Base-by-base conservation (phyloP, 106 monocot genomes). In the Cymbidium sinense region DNA sequence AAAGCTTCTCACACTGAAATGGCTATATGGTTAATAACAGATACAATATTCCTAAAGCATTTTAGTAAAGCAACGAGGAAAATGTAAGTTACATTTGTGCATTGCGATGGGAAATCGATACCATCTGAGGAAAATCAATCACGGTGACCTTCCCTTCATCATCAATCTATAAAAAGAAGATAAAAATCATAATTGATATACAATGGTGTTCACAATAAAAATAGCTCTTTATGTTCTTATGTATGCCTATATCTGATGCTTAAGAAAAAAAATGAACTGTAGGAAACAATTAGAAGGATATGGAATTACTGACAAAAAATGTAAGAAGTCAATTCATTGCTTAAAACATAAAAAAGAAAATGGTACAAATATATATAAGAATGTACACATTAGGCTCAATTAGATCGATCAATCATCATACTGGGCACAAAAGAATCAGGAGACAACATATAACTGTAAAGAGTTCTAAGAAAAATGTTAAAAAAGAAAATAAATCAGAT, bases 61-160 rank as follows among this genome's bases (percentile, higher is more conserved):
- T 64, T 21, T 35, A 19, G 31, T 7, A 37, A 37, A 37, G 65
- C 25, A 33, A 52, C 35, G 75, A 51, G 13, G 23, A n/a, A 27
- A 31, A 82, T 69, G 19, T 15, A 15, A 76, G 81, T 76, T 85
- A 99, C 99, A 99, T 99, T 72, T 99, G 85, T 78, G 92, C 99
- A 85, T 95, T 99, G 20, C 88, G 94, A 81, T 99, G 99, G 74
- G 92, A 91, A 81, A 99, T 91, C 19, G 99, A 99, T 21, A 99
- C 99, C 99, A 99, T 99, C 75, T 99, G 99, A 50, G 99, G 99
- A 75, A 99, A 99, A 89, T 99, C 99, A 83, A 99, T 99, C 90
- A 99, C 80, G 8, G 99, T 99, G 61, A 99, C 61, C 25, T 89
- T 88, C 75, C 91, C 99, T 76, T 93, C 75, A 70, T 95, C 99